Evolutionary conservation across 257 asterid species (phyloP).

Genomic region (Solanum appendiculatum): DNA sequence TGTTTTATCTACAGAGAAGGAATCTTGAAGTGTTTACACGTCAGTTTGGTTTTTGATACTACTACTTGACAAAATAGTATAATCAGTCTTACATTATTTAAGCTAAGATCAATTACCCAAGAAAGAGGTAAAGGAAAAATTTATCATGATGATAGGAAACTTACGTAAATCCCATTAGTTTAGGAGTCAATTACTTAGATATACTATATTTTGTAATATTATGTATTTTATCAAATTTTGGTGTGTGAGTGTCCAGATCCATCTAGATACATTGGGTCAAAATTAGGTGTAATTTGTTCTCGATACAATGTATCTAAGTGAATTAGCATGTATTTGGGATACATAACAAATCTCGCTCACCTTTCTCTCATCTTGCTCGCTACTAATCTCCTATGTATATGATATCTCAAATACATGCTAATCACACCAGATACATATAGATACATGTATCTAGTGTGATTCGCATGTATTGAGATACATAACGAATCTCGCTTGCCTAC

Average conservation of each 20-base stretch:
- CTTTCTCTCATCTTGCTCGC: too few relatives aligned
- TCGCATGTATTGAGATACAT: neutral
- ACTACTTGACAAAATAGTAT: neutral
- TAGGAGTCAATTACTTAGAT: neutral
- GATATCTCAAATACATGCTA: neutral
- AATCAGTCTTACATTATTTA: neutral
- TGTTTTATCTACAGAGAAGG: neutral
- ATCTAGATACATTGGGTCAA: too few relatives aligned
- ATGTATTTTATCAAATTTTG: too few relatives aligned
- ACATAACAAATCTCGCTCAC: too few relatives aligned
- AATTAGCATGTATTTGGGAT: too few relatives aligned
- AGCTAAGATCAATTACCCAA: neutral
- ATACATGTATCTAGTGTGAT: neutral
- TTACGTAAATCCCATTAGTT: neutral
- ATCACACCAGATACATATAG: neutral
- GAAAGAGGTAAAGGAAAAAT: neutral
- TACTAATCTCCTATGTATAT: too few relatives aligned
- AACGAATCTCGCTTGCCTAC: neutral
- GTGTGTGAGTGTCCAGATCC: too few relatives aligned
- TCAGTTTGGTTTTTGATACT: neutral
- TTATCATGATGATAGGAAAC: neutral
- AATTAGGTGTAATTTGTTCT: too few relatives aligned
- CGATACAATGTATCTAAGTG: too few relatives aligned
- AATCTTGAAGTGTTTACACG: neutral
- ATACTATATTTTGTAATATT: too few relatives aligned